A percentile compares a stretch with the other conserved stretches of the same genome.
These are phyloP conservation scores for Cladosporium sp. DNA, from an alignment of 2,329 filamentous ascomycete species.

Conservation along the genomic window DNA sequence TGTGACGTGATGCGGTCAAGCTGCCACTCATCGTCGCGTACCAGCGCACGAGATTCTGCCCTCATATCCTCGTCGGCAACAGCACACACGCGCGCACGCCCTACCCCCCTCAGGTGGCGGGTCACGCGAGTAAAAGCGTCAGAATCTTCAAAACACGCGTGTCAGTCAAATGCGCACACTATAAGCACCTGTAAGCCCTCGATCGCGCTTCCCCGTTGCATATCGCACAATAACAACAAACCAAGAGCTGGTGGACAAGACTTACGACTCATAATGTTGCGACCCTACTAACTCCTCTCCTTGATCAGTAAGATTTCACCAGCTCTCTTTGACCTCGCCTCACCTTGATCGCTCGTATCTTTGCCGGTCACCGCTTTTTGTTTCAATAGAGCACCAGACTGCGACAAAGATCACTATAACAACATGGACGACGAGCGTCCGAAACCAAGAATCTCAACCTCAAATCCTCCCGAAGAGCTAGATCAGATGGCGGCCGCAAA, in stretches of 20 bases:
- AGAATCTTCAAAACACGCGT: not conserved
- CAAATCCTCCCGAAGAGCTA: constrained; percentile 12
- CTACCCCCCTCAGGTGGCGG: too few species aligned
- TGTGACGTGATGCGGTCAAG: not conserved
- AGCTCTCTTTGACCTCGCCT: not conserved
- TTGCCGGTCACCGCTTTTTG: constrained; percentile 20
- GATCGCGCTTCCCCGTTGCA: not conserved
- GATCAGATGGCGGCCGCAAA: constrained; percentile 28
- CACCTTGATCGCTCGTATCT: constrained; percentile 20
- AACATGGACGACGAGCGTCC: too few species aligned
- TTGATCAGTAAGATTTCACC: too few species aligned
- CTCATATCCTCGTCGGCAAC: too few species aligned
- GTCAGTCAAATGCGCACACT: not conserved
- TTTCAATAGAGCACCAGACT: not conserved
- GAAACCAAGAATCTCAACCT: constrained; percentile 4
- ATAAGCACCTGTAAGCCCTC: not conserved
- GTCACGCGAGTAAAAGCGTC: too few species aligned
- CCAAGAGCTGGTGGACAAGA: too few species aligned
- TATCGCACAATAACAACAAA: too few species aligned
- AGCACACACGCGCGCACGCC: too few species aligned
- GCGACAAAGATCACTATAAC: too few species aligned
- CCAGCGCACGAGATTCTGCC: too few species aligned
- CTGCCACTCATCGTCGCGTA: not conserved
- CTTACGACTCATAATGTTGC: too few species aligned
- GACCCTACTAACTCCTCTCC: too few species aligned